A percentile compares a stretch with the other conserved stretches of the same genome.
phyloP scores from a whole-genome alignment of 192 early-diverging fungal species.

The Diversispora epigaea region DNA sequence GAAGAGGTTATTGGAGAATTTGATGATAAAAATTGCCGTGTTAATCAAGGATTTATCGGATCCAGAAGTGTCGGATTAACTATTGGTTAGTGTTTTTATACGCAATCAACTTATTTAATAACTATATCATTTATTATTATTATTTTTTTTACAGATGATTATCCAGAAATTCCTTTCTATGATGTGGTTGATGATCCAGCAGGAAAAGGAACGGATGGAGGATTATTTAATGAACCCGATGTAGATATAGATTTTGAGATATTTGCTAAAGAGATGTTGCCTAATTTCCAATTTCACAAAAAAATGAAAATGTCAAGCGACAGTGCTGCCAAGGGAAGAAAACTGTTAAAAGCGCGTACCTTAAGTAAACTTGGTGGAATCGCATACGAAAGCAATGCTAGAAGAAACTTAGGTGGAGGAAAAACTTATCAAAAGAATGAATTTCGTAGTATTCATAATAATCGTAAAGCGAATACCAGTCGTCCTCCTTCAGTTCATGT shows the following conservation, averaged over 20 bases:
- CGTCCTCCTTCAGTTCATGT: slow-evolving; percentile 42
- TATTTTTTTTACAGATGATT: slow-evolving; percentile 1
- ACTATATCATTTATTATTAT: not conserved
- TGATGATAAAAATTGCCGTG: not conserved
- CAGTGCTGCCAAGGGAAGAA: slow-evolving; percentile 19
- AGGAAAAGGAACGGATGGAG: slow-evolving; percentile 21
- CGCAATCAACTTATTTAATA: not conserved
- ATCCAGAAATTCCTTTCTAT: slow-evolving; percentile 31
- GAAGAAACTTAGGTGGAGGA: slow-evolving; percentile 37
- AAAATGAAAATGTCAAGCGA: slow-evolving; percentile 26
- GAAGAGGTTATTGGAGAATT: not conserved
- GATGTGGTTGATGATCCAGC: slow-evolving; percentile 32
- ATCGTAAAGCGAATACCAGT: slow-evolving; percentile 37
- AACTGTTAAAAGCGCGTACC: slow-evolving; percentile 17
- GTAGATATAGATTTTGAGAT: slow-evolving; percentile 31
- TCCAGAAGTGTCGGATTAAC: not conserved
- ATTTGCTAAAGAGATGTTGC: slow-evolving; percentile 34
- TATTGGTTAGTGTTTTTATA: slow-evolving; percentile 4
- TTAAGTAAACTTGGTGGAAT: slow-evolving; percentile 31
- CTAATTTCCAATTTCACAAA: slow-evolving; percentile 34
- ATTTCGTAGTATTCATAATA: slow-evolving; percentile 38
- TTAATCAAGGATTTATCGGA: not conserved
- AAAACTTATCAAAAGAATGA: slow-evolving; percentile 40
- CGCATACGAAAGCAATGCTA: slow-evolving; percentile 33
- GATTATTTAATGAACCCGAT: slow-evolving; percentile 30